Percentiles rank a stretch among this genome's conserved stretches.
These are phyloP conservation scores for Agapanthus africanus DNA, from an alignment of 106 monocot species.

Conservation along the genomic window DNA sequence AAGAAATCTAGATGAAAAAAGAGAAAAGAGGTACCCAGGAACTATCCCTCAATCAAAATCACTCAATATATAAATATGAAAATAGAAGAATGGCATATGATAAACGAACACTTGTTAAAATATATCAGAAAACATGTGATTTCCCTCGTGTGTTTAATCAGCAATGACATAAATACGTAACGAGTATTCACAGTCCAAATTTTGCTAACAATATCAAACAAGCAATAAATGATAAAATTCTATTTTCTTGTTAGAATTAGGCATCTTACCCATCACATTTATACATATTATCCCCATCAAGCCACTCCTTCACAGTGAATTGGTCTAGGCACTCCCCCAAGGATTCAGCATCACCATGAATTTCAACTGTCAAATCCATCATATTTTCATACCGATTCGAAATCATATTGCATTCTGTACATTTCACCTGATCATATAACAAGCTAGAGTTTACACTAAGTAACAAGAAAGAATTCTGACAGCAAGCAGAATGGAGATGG, in stretches of 20 bases:
- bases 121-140: not conserved
- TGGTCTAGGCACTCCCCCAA: slow-evolving; percentile 83
- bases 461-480: not conserved
- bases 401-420: slow-evolving; percentile 66
- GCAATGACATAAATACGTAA: not conserved
- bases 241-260: too few species aligned
- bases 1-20: too few species aligned
- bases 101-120: not conserved
- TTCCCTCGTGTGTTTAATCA: not conserved
- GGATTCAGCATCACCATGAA: slow-evolving; percentile 79
- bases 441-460: not conserved
- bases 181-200: not conserved
- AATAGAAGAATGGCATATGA: too few species aligned
- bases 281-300: slow-evolving; percentile 96
- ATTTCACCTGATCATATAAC: slow-evolving; percentile 53
- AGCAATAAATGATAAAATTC: too few species aligned
- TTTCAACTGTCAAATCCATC: slow-evolving; percentile 98
- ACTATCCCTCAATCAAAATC: too few species aligned
- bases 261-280: slow-evolving; percentile 94
- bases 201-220: not conserved
- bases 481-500: not conserved
- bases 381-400: slow-evolving; percentile 96
- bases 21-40: too few species aligned
- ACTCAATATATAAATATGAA: too few species aligned
- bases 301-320: slow-evolving; percentile 73